Percentiles rank a stretch among this genome's conserved stretches.
Evolutionary conservation across 768 basidiomycete species (phyloP).

Genomic region (Sarcodon sp.): DNA sequence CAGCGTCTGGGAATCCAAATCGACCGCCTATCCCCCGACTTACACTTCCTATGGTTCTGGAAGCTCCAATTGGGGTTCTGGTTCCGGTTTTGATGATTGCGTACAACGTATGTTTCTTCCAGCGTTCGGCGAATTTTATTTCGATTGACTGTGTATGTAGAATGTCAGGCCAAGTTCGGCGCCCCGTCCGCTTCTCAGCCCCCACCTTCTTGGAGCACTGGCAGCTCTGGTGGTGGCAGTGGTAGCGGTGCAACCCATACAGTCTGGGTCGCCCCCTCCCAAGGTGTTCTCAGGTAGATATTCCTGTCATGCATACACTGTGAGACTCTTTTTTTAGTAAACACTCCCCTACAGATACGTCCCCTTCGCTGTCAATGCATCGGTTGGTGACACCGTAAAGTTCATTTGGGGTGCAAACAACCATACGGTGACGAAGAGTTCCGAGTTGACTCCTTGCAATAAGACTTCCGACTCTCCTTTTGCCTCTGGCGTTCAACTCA

Average conservation of each 20-base stretch:
- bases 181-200: constrained; percentile 16
- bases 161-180: constrained; percentile 57
- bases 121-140: not conserved
- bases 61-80: constrained; percentile 39
- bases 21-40: constrained; percentile 14
- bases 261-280: constrained; percentile 64
- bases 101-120: constrained; percentile 45
- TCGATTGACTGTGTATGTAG: constrained; percentile 17
- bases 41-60: constrained; percentile 53
- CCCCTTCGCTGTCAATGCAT: constrained; percentile 65
- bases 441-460: constrained; percentile 59
- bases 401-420: constrained; percentile 71
- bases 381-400: constrained; percentile 63
- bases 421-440: constrained; percentile 78
- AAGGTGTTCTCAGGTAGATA: constrained; percentile 48
- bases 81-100: constrained; percentile 45
- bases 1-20: constrained; percentile 1
- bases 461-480: constrained; percentile 46
- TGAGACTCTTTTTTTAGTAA: too few species aligned
- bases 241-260: constrained; percentile 35
- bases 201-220: constrained; percentile 9
- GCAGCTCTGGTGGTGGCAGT: constrained; percentile 32
- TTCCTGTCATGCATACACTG: too few species aligned
- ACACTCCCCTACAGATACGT: constrained; percentile 23
- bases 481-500: constrained; percentile 51